Base-by-base conservation (phyloP, 1,284 basidiomycete genomes). In the Leccinum variabile region DNA sequence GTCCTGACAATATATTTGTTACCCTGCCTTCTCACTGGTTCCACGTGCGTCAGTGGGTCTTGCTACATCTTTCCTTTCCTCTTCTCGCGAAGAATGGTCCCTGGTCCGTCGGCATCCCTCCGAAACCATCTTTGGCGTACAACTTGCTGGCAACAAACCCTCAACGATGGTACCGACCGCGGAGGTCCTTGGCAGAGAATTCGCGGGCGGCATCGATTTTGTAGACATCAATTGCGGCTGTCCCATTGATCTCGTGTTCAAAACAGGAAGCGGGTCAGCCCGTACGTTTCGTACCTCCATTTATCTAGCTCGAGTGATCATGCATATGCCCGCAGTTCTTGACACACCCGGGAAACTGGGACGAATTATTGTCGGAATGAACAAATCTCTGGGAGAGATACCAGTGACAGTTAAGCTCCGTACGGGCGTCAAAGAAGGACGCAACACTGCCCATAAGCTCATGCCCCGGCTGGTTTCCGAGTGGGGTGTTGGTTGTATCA, bases 161-260 rank as follows among this genome's bases (percentile, higher is more conserved):
- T 77, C 83, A 1, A 83, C 85, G 3, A 81, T 97, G 41, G 89
- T 95, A 0, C 88, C 94, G 0, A 87, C 90, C 0, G 94, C 95
- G 0, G 97, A 99, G 75, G 82, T 91, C 8, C 82, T 98, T 22
- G 87, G 83, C 1, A 85, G 83, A 63, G 90, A 95, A 70, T 86
- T 82, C 18, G 76, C 76, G 0, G 79, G 80, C 10, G 83, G 85
- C 25, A 77, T 97, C 32, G 94, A 97, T 73, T 97, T 97, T 72
- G 92, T 97, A 11, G 97, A 99, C 70, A 79, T 98, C 68, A 99
- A 99, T 74, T 94, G 94, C 75, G 97, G 97, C 4, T 98, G 97
- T 76, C 97, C 97, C 33, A 35, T 35, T 35, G 33, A 35, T 35
- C 33, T 35, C 33, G 33, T 99, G 1, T 98, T 95, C 79, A 92